Conservation (phyloP, 495 filamentous ascomycete genomes). For the Acidiella bohemica region DNA sequence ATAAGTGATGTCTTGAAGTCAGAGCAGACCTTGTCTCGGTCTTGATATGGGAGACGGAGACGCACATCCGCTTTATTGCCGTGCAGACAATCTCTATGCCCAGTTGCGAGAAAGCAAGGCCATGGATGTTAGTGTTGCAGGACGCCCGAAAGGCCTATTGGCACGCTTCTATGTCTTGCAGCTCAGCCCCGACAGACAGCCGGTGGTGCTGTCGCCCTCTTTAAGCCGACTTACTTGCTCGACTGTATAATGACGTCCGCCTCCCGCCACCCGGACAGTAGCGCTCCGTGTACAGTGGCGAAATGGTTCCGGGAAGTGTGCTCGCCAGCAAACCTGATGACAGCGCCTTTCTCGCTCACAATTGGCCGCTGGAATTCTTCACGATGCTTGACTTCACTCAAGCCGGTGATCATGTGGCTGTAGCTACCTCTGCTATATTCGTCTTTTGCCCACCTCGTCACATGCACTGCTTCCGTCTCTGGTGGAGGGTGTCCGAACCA, state of each 20-base stretch:
- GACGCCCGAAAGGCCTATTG: too few species aligned
- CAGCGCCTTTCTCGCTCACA: neutral
- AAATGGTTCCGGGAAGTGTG: slow-evolving; percentile 16
- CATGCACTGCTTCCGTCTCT: slow-evolving; percentile 12
- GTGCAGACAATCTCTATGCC: too few species aligned
- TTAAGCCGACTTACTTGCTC: too few species aligned
- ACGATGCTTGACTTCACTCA: slow-evolving; percentile 7
- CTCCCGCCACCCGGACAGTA: slow-evolving; percentile 16
- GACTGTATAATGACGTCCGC: slow-evolving; percentile 14
- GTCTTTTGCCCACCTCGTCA: slow-evolving; percentile 15
- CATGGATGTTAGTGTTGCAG: too few species aligned
- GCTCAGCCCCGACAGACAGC: too few species aligned
- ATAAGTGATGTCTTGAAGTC: too few species aligned
- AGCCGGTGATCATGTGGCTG: slow-evolving; percentile 12
- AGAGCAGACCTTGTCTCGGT: too few species aligned
- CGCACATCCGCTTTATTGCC: too few species aligned
- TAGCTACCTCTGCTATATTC: slow-evolving; percentile 10
- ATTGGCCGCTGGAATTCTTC: slow-evolving; percentile 9
- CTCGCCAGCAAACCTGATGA: slow-evolving; percentile 15
- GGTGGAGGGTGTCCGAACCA: slow-evolving; percentile 11
- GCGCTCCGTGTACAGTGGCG: slow-evolving; percentile 16
- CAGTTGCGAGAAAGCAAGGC: too few species aligned
- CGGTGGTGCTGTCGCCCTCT: too few species aligned
- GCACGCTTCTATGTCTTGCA: too few species aligned
- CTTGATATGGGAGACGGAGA: too few species aligned